Evolutionary conservation across 495 filamentous ascomycete genomes (phyloP).

Genomic region (Aspergillus coremiiformis): DNA sequence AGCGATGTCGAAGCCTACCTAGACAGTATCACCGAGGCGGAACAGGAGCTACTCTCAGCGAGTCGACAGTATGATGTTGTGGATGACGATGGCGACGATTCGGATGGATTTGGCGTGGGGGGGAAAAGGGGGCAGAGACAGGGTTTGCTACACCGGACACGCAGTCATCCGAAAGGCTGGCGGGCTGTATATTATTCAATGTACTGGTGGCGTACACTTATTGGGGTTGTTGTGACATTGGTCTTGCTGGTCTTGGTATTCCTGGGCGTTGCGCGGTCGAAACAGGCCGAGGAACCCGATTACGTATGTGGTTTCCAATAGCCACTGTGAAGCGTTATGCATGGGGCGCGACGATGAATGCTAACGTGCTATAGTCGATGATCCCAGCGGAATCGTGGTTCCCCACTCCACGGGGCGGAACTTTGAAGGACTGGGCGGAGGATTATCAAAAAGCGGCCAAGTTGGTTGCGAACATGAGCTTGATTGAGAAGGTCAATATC

Average conservation of each 20-base stretch:
- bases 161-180: slow-evolving; percentile 8
- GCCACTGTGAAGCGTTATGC: not conserved
- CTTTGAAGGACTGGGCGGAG: slow-evolving; percentile 59
- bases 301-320: slow-evolving; percentile 11
- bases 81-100: slow-evolving; percentile 9
- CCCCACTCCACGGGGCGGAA: slow-evolving; percentile 77
- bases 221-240: slow-evolving; percentile 14
- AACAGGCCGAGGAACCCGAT: not conserved
- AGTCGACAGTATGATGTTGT: slow-evolving; percentile 13
- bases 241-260: slow-evolving; percentile 18
- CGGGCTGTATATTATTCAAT: slow-evolving; percentile 14
- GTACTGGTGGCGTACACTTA: slow-evolving; percentile 20
- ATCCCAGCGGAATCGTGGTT: slow-evolving; percentile 67
- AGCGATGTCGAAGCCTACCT: slow-evolving; percentile 21
- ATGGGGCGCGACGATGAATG: not conserved
- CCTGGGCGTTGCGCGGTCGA: slow-evolving; percentile 10
- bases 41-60: slow-evolving; percentile 19
- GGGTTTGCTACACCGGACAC: slow-evolving; percentile 1
- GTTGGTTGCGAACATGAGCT: slow-evolving; percentile 73
- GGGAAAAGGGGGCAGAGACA: slow-evolving; percentile 2
- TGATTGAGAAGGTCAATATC: slow-evolving; percentile 90
- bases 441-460: slow-evolving; percentile 75
- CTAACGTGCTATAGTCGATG: slow-evolving; percentile 7
- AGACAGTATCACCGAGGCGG: slow-evolving; percentile 18
- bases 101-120: slow-evolving; percentile 6